Conservation (phyloP, 2,329 filamentous ascomycete genomes). For the Colletotrichum godetiae region DNA sequence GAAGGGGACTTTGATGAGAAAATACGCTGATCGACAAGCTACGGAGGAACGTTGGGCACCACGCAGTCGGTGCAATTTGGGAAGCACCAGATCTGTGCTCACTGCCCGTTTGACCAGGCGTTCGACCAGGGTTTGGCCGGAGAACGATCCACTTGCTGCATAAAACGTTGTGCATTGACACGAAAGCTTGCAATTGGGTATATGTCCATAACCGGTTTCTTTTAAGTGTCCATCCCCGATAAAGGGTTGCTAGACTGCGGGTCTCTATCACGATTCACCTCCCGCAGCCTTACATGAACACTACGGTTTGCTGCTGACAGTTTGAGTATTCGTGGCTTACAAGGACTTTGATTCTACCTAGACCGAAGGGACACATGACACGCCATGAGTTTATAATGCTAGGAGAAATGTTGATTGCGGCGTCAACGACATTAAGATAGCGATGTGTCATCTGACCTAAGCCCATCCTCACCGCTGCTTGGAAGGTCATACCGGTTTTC, state of each 20-base stretch:
- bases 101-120: not conserved
- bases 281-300: not conserved
- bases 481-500: not conserved
- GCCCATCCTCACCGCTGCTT: not conserved
- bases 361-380: not conserved
- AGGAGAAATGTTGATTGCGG: not conserved
- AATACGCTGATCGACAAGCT: slow-evolving; percentile 24
- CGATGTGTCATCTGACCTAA: not conserved
- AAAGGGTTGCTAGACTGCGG: not conserved
- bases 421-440: not conserved
- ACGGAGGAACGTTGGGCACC: slow-evolving; percentile 25
- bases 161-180: not conserved
- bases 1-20: slow-evolving; percentile 25
- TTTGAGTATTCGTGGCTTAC: not conserved
- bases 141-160: not conserved
- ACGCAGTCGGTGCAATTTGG: slow-evolving; percentile 5
- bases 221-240: not conserved
- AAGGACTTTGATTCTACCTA: not conserved
- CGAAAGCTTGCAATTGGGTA: not conserved
- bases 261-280: not conserved
- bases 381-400: not conserved
- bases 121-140: not conserved
- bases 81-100: not conserved
- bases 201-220: not conserved
- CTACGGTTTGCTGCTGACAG: not conserved